phyloP scores from a whole-genome alignment of 805 yeast genomes.

The Wickerhamiella domercqiae region DNA sequence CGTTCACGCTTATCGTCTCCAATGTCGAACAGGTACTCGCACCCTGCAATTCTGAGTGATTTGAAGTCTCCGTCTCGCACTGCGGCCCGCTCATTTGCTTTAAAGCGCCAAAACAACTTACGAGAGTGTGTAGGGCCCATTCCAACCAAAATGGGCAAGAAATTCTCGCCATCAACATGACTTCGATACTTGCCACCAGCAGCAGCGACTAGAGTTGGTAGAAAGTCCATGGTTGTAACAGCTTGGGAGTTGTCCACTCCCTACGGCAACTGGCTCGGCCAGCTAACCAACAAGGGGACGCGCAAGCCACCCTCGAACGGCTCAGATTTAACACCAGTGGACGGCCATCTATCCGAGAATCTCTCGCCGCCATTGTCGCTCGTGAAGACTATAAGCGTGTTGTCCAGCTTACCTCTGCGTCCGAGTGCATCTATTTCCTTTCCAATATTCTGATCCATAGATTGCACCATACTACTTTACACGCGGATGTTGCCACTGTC shows the following conservation, averaged over 20 bases:
- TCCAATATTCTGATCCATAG: conserved; percentile 38
- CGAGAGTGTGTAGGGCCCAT: conserved; percentile 7
- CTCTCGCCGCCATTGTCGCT: conserved; percentile 57
- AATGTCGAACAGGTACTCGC: conserved; percentile 19
- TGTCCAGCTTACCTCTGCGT: conserved; percentile 31
- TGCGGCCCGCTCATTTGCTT: conserved; percentile 13
- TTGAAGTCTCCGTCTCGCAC: conserved; percentile 15
- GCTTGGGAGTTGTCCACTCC: conserved; percentile 27
- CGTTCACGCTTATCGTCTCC: conserved; percentile 37
- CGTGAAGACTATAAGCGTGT: conserved; percentile 43
- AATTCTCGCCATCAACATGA: conserved; percentile 32
- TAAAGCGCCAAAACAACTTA: conserved; percentile 17
- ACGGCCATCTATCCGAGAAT: conserved; percentile 41
- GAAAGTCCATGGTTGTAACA: conserved; percentile 43
- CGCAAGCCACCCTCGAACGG: conserved; percentile 47
- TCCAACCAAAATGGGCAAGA: conserved; percentile 25
- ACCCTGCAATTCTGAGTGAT: conserved; percentile 12
- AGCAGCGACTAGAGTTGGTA: conserved; percentile 31
- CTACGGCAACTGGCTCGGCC: conserved; percentile 24
- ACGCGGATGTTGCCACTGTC: conserved; percentile 37
- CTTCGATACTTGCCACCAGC: conserved; percentile 36
- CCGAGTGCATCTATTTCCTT: conserved; percentile 31
- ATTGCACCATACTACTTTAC: conserved; percentile 52
- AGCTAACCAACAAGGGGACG: conserved; percentile 37
- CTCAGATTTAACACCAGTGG: conserved; percentile 37